Evolutionary conservation across 1,284 basidiomycete species (phyloP), one percentile per base, ranked within the genome.

Genomic region (Cryptococcus hybrid): DNA sequence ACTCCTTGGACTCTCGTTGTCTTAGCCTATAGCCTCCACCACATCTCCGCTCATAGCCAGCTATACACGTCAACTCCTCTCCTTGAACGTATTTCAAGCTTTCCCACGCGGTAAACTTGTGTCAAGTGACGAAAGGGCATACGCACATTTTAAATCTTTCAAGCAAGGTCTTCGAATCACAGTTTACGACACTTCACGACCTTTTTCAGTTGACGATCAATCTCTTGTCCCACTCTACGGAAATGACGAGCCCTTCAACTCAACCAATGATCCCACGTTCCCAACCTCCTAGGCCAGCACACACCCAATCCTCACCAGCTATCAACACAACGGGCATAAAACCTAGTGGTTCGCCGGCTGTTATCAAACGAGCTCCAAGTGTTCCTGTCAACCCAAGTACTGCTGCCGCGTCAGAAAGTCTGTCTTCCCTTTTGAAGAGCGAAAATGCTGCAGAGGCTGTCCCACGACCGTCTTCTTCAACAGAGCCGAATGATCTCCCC

Each of bases 221-320:
- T 34, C n/a, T 57, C 48, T 36, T 9, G 9, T 51, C 43, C 42
- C 40, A 36, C 50, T 39, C 37, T 43, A 30, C 30, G 30, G 3
- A 30, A 30, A 30, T 30, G 30, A 30, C 30, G 30, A 30, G 30
- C 30, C 30, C 30, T 30, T 30, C 30, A 30, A 4, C 30, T 30
- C 30, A 49, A 39, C 57, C 64, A 6, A 53, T 60, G 18, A 35
- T 68, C 12, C 66, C 66, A 4, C 62, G 66, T 11, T 67, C 66
- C 15, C 59, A 60, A 47, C 57, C 57, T n/a, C 61, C 63, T 12
- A 55, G 63, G 36, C 61, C 61, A 8, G 9, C 52, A 5, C 56
- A 57, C 12, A 18, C 53, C 9, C 58, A 62, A 7, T 57, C 65
- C 9, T 64, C 65, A 11, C 62, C 65, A 3, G 56, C 53, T 54